Base-by-base conservation (phyloP, 306 rosid genomes). In the Alnus rubra region DNA sequence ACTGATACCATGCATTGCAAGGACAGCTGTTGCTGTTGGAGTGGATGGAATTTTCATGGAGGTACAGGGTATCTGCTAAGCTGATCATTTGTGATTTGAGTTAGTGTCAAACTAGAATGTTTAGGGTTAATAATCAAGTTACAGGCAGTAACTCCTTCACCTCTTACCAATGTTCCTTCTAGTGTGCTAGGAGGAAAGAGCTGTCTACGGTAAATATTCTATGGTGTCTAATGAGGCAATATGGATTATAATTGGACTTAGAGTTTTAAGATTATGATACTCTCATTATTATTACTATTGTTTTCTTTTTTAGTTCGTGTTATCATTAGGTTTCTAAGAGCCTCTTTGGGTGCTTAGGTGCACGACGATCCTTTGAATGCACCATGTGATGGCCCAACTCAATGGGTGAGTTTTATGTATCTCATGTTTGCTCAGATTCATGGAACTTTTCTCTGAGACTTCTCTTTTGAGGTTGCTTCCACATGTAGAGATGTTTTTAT, bases 31-130 rank as follows among this genome's bases (percentile, higher is more conserved):
- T 78, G 96, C 98, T 7, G 99, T 95, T 73, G 99, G 98, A 74
- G 98, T 95, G 35, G 99, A 95, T 81, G 99, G 99, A 68, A 88
- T 95, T 80, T 95, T 95, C 90, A 90, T 92, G 98, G 98, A 92
- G 97, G 98, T 95, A 87, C 50, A 30, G 15, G 30, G 51, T 76
- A 71, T 82, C 65, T 60, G 54, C 77, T 31, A 56, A 80, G 35
- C 56, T 55, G 53, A 50, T 37, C 33, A 52, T 76, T 15, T 69
- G 53, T 64, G 33, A 59, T 67, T 67, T 15, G 14, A 37, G 48
- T 67, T 13, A 9, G 49, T 59, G 65, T 59, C 15, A 59, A 59
- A 59, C 12, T 59, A 9, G 65, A 59, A 59, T 59, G 37, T 28
- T 59, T 28, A 9, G 4, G 33, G 65, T 28, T 59, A 28, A 59